These are phyloP conservation scores for Zasmidium cellare DNA, from an alignment of 2,329 filamentous ascomycete genomes.

Conservation along the genomic window DNA sequence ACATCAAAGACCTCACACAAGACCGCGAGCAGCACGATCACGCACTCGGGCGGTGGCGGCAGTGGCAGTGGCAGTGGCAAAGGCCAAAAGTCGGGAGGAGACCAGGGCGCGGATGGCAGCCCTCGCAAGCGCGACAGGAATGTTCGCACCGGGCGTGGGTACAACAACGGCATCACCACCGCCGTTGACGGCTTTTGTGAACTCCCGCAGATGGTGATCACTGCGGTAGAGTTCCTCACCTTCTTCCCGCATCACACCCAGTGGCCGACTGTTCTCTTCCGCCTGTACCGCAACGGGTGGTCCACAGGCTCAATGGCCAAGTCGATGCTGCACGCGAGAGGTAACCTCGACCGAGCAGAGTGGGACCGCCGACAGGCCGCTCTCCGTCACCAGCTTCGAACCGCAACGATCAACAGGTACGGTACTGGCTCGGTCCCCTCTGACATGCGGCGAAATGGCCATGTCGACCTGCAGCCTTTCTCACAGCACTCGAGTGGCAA, in stretches of 20 bases:
- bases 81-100: not conserved
- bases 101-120: not conserved
- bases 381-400: not conserved
- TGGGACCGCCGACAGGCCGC: not conserved
- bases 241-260: slow-evolving; percentile 15
- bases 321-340: slow-evolving; percentile 7
- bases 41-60: not conserved
- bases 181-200: not conserved
- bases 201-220: slow-evolving; percentile 2
- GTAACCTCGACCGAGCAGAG: not conserved
- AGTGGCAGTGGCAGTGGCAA: not conserved
- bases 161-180: not conserved
- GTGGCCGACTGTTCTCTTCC: slow-evolving; percentile 13
- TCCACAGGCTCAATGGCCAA: slow-evolving; percentile 4
- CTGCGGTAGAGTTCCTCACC: slow-evolving; percentile 14
- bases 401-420: not conserved
- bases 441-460: not conserved
- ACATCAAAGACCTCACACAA: not conserved
- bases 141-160: not conserved
- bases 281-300: slow-evolving; percentile 15
- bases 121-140: not conserved
- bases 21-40: not conserved
- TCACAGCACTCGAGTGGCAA: not conserved
- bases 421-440: not conserved
- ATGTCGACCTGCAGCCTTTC: not conserved